These are phyloP conservation scores for Dipteronia sinensis DNA, from an alignment of 345 rosid genomes.

Conservation along the genomic window DNA sequence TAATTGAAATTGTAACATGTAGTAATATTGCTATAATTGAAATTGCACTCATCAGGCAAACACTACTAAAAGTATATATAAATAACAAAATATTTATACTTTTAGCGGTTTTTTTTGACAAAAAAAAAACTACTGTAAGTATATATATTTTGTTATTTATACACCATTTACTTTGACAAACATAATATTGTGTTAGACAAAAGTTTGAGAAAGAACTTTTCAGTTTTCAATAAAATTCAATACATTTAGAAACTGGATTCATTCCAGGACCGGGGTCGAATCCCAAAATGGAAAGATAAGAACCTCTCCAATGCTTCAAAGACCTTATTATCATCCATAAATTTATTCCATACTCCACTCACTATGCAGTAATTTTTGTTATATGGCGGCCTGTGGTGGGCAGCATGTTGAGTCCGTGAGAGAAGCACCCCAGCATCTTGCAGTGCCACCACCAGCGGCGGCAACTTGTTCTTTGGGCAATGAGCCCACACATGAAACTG, in stretches of 20 bases:
- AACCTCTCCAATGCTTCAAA: slow-evolving; percentile 77
- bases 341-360: slow-evolving; percentile 76
- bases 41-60: no score
- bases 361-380: slow-evolving; percentile 88
- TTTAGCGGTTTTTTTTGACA: no score
- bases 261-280: slow-evolving; percentile 81
- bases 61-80: no score
- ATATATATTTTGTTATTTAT: no score
- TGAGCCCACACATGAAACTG: slow-evolving; percentile 96
- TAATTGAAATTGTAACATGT: no score
- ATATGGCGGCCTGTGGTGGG: slow-evolving; percentile 79
- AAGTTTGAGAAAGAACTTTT: no score
- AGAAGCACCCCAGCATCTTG: slow-evolving; percentile 76
- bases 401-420: slow-evolving; percentile 64
- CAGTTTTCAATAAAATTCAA: no score
- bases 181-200: no score
- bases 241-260: slow-evolving; percentile 36
- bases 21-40: no score
- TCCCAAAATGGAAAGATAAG: slow-evolving; percentile 55
- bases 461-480: slow-evolving; percentile 82
- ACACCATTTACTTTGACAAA: no score
- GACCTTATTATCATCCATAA: slow-evolving; percentile 59
- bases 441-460: slow-evolving; percentile 56
- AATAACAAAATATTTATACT: no score
- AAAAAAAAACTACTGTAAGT: no score